Percentiles rank a stretch among this genome's conserved stretches.
Conservation (phyloP, 73 alveolate species). For the Tetrahymena malaccensis region DNA sequence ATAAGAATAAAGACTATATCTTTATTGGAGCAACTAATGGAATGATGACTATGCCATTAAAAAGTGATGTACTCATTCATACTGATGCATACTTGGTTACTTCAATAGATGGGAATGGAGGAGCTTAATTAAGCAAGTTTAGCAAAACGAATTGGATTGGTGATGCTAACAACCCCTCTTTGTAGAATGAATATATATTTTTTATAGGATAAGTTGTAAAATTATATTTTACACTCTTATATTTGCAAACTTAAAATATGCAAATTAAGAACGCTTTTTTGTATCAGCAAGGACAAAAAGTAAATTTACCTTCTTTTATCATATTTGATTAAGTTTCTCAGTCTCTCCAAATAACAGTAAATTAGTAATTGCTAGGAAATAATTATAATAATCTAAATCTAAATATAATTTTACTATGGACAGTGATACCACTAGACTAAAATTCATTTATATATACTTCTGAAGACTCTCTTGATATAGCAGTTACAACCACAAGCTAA, state of each 20-base stretch:
- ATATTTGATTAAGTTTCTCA: neutral
- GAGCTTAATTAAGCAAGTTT: too few species aligned
- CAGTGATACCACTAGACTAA: neutral
- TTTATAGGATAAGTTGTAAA: neutral
- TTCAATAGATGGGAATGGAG: neutral
- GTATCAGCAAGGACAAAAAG: neutral
- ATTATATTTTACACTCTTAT: neutral
- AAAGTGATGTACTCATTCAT: neutral
- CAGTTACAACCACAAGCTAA: neutral
- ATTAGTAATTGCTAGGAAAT: neutral
- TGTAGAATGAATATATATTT: neutral
- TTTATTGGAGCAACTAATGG: neutral
- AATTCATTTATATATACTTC: neutral
- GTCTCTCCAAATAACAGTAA: neutral
- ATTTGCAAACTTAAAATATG: neutral
- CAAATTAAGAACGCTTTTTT: neutral
- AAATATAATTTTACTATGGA: neutral
- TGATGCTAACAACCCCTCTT: neutral
- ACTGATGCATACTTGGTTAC: neutral
- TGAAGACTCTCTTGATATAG: neutral
- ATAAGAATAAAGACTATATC: too few species aligned
- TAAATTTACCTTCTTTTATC: neutral
- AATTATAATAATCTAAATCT: neutral
- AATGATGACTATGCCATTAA: neutral
- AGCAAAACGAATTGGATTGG: too few species aligned